Evolutionary conservation across 306 rosid genomes (phyloP), one percentile per base, ranked within the genome.

Genomic region (Oemleria cerasiformis): DNA sequence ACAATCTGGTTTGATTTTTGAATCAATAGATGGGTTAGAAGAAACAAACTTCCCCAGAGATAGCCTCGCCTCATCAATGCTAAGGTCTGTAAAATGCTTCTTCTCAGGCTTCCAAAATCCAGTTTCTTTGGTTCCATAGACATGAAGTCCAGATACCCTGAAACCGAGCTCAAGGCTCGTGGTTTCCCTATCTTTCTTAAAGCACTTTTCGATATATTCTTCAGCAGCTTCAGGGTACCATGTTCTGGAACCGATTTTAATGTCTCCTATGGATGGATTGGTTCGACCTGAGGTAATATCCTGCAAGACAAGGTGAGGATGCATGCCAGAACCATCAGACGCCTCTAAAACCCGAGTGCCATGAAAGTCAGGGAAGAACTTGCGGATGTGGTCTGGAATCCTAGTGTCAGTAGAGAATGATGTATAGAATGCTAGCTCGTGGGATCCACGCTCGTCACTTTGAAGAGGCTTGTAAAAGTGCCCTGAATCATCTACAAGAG

Each of bases 401-500:
- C 71, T 47, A 40, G 79, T 71, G 49, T 80, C 63, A 34, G 84
- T 63, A 60, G 77, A 61, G 20, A 90, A 48, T 11, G 77, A 60
- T 19, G 64, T 17, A 63, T 93, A 88, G 73, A 93, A 93, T 2
- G 76, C 75, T 5, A 68, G 53, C 70, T 93, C 98, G 0, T 75
- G 68, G 70, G 85, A 67, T 40, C 98, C 97, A 0, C 97, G 86
- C 0, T 62, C 70, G 59, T 47, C 85, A 60, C 65, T 74, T 67
- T 93, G 96, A 41, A 93, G 90, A 69, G 97, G 98, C 78, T 94
- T 94, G 81, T 83, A 94, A 86, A 89, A 94, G 45, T 45, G 72
- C 48, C 98, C 97, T 2, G 87, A 80, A 75, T 80, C 91, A 70
- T 94, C 97, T 0, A 89, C 5, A 1, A 89, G 88, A 20, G 98